Evolutionary conservation across 176 grass and related monocot species (phyloP), one percentile per base, ranked within the genome.

Genomic region (Raddia guianensis): DNA sequence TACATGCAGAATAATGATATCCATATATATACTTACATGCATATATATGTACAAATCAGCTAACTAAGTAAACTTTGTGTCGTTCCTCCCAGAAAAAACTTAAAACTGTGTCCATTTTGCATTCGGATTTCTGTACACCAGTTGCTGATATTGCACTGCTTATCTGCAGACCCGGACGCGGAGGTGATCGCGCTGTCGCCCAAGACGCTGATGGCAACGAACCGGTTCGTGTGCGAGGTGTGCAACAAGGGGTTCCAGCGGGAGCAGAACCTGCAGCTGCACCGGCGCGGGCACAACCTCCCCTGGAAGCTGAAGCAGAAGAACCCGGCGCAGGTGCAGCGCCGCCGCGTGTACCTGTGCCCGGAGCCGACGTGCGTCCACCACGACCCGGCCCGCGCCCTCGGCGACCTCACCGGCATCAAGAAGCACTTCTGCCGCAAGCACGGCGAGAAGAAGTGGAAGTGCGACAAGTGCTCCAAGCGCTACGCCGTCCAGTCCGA

Each of bases 341-440:
- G 93, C 8, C 93, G 93, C 5, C 90, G 91, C 66, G 97, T 99
- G 67, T 99, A 99, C 89, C 88, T 99, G 12, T 99, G 97, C 82
- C 97, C 97, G 12, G 97, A 99, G 87, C 84, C 85, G 63, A 95
- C 88, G 27, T 99, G 97, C 73, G 97, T 99, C 34, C 97, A 99
- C 85, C 93, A 99, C 79, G 89, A 99, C 77, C 97, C 97, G 12
- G 56, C 97, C 4, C 88, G 97, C 45, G 93, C 97, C 42, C 92
- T 99, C 9, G 97, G 97, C 54, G 97, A 99, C 82, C 90, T 99
- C 34, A 99, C 97, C 9, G 97, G 97, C 16, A 96, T 99, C 89
- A 99, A 99, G 84, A 99, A 99, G 93, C 97, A 99, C 79, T 99
- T 99, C 75, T 99, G 88, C 87, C 93, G 97, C 77, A 99, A 99